Evolutionary conservation across 139 green algal genomes (phyloP), one percentile per base, ranked within the genome.

Genomic region (Trebouxia sp.): DNA sequence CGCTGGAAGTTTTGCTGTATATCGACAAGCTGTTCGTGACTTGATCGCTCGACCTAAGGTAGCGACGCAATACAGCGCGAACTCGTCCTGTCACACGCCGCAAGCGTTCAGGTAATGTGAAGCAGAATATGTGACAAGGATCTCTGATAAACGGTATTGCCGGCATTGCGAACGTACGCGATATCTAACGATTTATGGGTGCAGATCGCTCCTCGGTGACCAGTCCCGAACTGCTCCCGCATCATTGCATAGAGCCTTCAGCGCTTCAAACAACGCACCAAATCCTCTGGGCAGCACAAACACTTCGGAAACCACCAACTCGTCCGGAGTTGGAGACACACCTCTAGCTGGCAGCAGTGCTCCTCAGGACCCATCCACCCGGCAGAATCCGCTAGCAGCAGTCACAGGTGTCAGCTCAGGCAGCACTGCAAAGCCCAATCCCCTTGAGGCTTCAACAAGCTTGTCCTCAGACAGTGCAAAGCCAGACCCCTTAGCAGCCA

Each of bases 401-500:
- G 43, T 17, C 20, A 72, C 62, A 42, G 62, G 32, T 5, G 62
- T 72, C 12, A 72, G n/a, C 7, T 5, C 28, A 41, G 62, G 35
- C 20, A 17, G 12, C 11, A 22, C 62, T n/a, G 35, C n/a, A 14
- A 41, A 43, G 32, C 7, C 62, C 11, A 28, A 2, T 12, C 37
- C 7, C 1, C n/a, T 17, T 30, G 5, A 42, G 20, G 35, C 3
- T 3, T 45, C 32, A 8, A 26, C 35, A 42, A 17, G 11, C 43
- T 14, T 35, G 28, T 11, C 32, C 26, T 72, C 62, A 43, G 62
- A 17, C 3, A 45, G 32, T 28, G 14, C 14, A 45, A 72, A 72
- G 62, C 62, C 62, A 72, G 62, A 72, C 43, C 62, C 62, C 6
- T 15, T 72, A 8, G 62, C 62, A 28, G 62, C 62, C 42, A 72